Conservation (phyloP, 2,329 filamentous ascomycete species). For the Talaromyces sp. region DNA sequence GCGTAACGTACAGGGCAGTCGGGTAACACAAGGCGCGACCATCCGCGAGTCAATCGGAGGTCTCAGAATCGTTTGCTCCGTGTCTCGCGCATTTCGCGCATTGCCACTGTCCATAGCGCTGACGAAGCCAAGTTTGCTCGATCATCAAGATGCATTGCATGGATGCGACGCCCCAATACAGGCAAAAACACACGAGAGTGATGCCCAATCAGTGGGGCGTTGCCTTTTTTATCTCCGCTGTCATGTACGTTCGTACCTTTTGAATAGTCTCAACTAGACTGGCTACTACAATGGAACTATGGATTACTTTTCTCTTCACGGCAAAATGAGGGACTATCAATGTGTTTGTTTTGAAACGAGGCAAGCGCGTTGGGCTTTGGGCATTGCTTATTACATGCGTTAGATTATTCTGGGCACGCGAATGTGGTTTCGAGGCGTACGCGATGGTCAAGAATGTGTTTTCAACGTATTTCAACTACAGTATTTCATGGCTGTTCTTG, state of each 20-base stretch:
- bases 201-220: constrained; percentile 15
- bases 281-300: neutral
- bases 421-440: neutral
- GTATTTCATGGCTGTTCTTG: neutral
- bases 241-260: neutral
- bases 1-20: neutral
- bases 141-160: neutral
- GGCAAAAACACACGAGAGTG: constrained; percentile 17
- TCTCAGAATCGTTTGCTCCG: constrained; percentile 17
- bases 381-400: constrained; percentile 6
- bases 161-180: neutral
- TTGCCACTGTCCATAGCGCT: constrained; percentile 4
- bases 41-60: constrained; percentile 5
- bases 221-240: neutral
- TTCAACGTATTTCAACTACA: neutral
- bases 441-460: neutral
- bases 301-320: neutral
- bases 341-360: neutral
- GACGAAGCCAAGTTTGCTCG: constrained; percentile 7
- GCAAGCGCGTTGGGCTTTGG: constrained; percentile 5
- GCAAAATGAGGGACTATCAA: neutral
- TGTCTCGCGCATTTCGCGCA: constrained; percentile 7
- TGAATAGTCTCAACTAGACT: neutral
- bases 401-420: neutral
- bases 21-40: neutral